Evolutionary conservation across 371 early-diverging fungal species (phyloP), one percentile per base, ranked within the genome.

Genomic region (Lichtheimia corymbifera): DNA sequence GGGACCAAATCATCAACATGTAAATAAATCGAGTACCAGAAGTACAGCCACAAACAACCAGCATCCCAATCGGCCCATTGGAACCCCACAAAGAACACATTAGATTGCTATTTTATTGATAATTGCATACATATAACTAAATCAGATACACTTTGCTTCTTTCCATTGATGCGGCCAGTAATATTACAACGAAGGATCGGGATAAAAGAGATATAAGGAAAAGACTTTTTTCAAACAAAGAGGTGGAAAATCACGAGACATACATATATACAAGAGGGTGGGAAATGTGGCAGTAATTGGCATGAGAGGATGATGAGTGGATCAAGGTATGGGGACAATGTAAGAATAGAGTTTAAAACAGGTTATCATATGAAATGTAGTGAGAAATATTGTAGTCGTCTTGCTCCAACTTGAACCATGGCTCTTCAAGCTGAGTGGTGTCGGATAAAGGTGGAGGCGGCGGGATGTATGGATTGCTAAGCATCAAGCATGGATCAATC

Each of bases 361-460:
- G 43, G 12, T 18, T 22, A 25, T 56, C 57, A 44, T 56, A 56
- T 14, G 57, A 56, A 3, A 56, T 13, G 28, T 17, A 56, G 9
- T 17, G 17, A 22, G 54, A 54, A 12, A 20, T 18, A 5, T n/a
- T 41, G n/a, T 41, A 52, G 14, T 59, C 52, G 22, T 59, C 60
- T 24, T 59, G 60, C 22, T 52, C 60, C 4, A 59, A 43, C 28
- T 50, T 59, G 24, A 52, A 24, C 60, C 60, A 59, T 12, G 52
- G 43, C 14, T 59, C 52, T 17, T 45, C 50, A 22, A 50, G 50
- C 1, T 18, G 35, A 1, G 40, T 50, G 17, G 59, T 47, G 1
- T 30, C 43, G 30, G 51, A 40, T 14, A 50, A 40, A n/a, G 35
- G 13, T 7, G 59, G 41, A 12, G 60, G 52, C 41, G 60, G 50